Conservation (phyloP, 495 filamentous ascomycete species). For the Penicillium subrubescens region DNA sequence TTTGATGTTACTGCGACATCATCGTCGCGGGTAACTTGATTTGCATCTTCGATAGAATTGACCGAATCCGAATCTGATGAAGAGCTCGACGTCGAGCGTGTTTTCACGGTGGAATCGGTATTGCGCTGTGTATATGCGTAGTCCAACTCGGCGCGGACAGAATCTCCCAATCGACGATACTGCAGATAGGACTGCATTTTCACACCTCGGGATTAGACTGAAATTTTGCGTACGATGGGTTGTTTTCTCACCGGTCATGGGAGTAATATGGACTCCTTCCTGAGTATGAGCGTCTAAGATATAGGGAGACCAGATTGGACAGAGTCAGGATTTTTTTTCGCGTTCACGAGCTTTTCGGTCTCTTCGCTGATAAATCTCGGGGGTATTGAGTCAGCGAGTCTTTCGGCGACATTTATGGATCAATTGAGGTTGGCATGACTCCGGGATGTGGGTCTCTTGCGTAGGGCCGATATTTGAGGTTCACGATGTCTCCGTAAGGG, state of each 20-base stretch:
- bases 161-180: constrained; percentile 41
- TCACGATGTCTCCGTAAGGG: not conserved
- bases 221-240: constrained; percentile 5
- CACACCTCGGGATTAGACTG: constrained; percentile 17
- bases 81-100: not conserved
- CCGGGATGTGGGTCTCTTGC: constrained; percentile 15
- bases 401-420: not conserved
- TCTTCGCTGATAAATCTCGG: constrained; percentile 14
- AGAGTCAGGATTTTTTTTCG: not conserved
- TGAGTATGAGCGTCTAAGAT: not conserved
- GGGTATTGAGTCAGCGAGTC: not conserved
- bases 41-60: not conserved
- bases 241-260: constrained; percentile 19
- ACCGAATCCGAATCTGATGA: not conserved
- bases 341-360: not conserved
- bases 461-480: constrained; percentile 4
- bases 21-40: not conserved
- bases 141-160: constrained; percentile 34
- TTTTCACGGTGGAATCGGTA: constrained; percentile 14
- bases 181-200: constrained; percentile 43
- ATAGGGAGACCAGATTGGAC: not conserved
- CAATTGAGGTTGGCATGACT: not conserved
- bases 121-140: constrained; percentile 16
- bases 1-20: not conserved
- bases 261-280: not conserved